phyloP scores from a whole-genome alignment of 371 early-diverging fungal species.

The Lichtheimia corymbifera region DNA sequence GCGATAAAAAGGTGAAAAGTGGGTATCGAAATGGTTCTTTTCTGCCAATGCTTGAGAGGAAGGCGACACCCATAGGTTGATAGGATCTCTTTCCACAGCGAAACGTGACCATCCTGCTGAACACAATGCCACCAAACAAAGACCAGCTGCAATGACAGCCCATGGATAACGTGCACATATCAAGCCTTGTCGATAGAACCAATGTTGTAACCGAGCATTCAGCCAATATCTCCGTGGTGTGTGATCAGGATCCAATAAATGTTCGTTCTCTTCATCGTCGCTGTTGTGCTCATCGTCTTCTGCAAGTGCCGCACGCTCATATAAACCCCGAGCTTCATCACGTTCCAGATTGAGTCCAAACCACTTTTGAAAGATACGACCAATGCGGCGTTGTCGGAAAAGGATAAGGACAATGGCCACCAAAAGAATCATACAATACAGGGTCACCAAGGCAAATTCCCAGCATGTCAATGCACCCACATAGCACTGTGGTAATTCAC shows the following conservation, averaged over 20 bases:
- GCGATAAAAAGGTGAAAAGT: constrained; percentile 77
- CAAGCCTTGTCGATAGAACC: constrained; percentile 71
- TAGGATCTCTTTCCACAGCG: constrained; percentile 64
- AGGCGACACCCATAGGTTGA: constrained; percentile 75
- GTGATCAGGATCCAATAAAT: constrained; percentile 57
- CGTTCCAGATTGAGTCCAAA: constrained; percentile 16
- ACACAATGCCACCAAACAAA: constrained; percentile 49
- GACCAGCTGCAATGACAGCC: constrained; percentile 48
- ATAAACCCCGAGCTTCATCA: constrained; percentile 32
- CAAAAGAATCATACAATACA: constrained; percentile 46
- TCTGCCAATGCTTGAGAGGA: constrained; percentile 59
- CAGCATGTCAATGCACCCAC: constrained; percentile 58
- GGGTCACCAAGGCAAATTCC: constrained; percentile 57
- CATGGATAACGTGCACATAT: constrained; percentile 66
- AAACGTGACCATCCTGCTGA: constrained; percentile 64
- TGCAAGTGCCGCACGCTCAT: constrained; percentile 54
- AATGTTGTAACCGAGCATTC: constrained; percentile 58
- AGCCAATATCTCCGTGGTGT: constrained; percentile 63
- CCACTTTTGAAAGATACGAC: constrained; percentile 20
- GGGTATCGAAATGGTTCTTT: constrained; percentile 69
- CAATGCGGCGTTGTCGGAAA: constrained; percentile 17
- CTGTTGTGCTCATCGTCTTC: constrained; percentile 47
- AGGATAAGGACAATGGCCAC: constrained; percentile 29
- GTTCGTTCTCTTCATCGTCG: constrained; percentile 41
- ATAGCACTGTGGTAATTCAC: constrained; percentile 52